Evolutionary conservation across 306 rosid species (phyloP), one percentile per base, ranked within the genome.

Genomic region (Sicyos edulis): DNA sequence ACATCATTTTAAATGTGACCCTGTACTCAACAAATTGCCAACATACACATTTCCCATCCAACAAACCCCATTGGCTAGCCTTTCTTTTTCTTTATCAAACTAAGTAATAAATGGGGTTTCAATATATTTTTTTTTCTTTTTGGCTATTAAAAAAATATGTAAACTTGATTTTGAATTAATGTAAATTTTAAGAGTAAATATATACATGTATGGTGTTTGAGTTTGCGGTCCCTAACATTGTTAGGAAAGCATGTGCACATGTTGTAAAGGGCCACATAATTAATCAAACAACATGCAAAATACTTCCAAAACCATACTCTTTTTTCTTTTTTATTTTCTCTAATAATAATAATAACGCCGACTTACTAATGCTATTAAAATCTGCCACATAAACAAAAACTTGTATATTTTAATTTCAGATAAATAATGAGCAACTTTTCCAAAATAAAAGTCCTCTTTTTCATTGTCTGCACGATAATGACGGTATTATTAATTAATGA

Each of bases 211-310:
- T 16, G 60, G 58, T 5, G 0, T 26, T 59, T 11, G 67, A 44
- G 12, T 14, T 59, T 60, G 67, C 49, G 77, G 74, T 79, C 78
- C 78, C 74, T 74, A 59, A 40, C 59, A 76, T 58, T 15, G 68
- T 72, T 61, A 69, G 73, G 59, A 77, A 78, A 74, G 64, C 88
- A 83, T 82, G 86, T 81, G 83, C 79, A 74, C 21, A 62, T 54
- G 58, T 78, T 80, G 76, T 79, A 77, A 74, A 53, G 24, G 52
- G 34, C 63, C 32, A 21, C 54, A 72, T 57, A 26, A 49, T 67
- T 37, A 76, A 61, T 56, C 53, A 44, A 70, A 59, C 71, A 75
- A 58, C 82, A 72, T 58, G 37, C 49, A 61, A 15, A 57, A 61
- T 32, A 32, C n/a, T 32, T 61, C 13, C 4, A 60, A 60, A 14